Evolutionary conservation across 805 yeast species (phyloP), one percentile per base, ranked within the genome.

Genomic region (Barnettozyma wickerhamii): DNA sequence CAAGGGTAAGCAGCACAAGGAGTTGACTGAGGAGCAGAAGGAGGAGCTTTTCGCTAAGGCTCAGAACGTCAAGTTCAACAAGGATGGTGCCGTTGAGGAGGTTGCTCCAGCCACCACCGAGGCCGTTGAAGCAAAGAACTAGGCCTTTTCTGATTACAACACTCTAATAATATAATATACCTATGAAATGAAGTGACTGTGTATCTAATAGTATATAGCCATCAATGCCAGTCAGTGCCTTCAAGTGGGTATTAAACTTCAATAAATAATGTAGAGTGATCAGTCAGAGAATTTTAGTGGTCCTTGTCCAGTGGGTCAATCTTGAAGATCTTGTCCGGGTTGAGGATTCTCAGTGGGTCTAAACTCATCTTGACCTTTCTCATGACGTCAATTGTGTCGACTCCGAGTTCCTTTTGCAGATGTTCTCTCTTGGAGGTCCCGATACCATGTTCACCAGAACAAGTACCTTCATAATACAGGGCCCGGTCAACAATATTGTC

Each of bases 401-500:
- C 64, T 2, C 91, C 93, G 23, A 86, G 60, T 58, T 86, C 95
- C 46, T 66, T 62, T 28, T 69, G 67, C 30, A 86, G 59, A 41
- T 71, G 77, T 24, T 71, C 71, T 48, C 89, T 64, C 57, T 86
- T 86, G 21, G 89, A 87, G 30, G 77, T 69, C 2, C 95, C 95
- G 35, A 86, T 75, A 2, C 95, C 95, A 53, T 86, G 95, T 53
- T 86, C 95, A 15, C 95, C 95, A 5, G 88, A 81, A 48, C 87
- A 79, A 1, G 95, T 86, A 2, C 95, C 95, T 39, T 85, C 95
- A 28, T 78, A 70, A 6, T 65, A 71, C 23, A 85, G 65, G 1
- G 88, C 90, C 37, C 80, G 58, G 32, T 69, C 55, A 33, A 82
- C 83, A 82, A 85, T 80, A 41, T 73, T 65, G 29, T 74, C 70